phyloP scores from a whole-genome alignment of 345 rosid species.

The Eucalyptus paniculata region DNA sequence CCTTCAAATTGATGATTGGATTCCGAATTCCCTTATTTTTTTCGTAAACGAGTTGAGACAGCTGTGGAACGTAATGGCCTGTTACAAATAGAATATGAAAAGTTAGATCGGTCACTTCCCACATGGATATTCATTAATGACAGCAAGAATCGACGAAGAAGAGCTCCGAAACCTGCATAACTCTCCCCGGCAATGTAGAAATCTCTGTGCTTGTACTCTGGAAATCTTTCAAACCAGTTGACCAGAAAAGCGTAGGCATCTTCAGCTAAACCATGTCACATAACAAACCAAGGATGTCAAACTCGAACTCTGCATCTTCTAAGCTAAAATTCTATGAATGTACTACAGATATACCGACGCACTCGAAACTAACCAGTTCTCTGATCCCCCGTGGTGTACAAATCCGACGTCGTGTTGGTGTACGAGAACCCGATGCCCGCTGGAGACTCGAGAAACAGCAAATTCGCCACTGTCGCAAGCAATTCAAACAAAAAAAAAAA shows the following conservation, averaged over 20 bases:
- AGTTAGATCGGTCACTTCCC: neutral
- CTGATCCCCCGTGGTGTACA: slow-evolving; percentile 72
- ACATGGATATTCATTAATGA: neutral
- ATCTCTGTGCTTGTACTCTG: slow-evolving; percentile 86
- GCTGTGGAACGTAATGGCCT: slow-evolving; percentile 98
- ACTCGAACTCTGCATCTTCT: neutral
- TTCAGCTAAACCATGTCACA: slow-evolving; percentile 47
- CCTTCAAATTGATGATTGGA: slow-evolving; percentile 79
- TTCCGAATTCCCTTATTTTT: slow-evolving; percentile 50
- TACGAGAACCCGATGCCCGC: slow-evolving; percentile 98
- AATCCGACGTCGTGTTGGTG: slow-evolving; percentile 68
- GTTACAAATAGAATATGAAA: neutral
- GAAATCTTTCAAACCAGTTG: slow-evolving; percentile 93
- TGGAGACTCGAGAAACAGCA: slow-evolving; percentile 89
- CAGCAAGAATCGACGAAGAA: neutral
- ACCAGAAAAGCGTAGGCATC: slow-evolving; percentile 72
- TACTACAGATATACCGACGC: neutral
- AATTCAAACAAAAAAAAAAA: neutral
- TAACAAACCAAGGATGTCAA: neutral
- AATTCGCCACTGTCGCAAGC: slow-evolving; percentile 60
- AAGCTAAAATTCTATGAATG: neutral
- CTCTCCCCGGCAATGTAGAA: slow-evolving; percentile 96
- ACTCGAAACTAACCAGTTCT: slow-evolving; percentile 54
- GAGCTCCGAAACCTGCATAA: slow-evolving; percentile 57
- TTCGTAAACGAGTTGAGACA: slow-evolving; percentile 67